Evolutionary conservation across 1,284 basidiomycete genomes (phyloP).

Genomic region (Austroboletus rostrupii): DNA sequence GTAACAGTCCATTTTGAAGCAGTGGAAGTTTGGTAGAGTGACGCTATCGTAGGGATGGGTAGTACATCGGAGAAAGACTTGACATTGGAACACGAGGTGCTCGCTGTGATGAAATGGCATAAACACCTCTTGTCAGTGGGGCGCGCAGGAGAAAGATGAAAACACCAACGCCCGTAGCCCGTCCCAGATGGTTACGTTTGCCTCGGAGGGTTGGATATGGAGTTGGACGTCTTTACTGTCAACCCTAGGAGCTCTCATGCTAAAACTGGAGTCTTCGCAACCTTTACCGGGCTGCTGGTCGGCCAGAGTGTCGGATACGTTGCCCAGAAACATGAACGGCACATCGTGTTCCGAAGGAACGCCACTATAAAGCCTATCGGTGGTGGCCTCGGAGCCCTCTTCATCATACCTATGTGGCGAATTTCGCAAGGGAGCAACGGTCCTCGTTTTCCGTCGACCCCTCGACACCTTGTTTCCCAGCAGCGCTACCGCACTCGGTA

Average conservation of each 20-base stretch:
- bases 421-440: conserved; percentile 1
- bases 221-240: conserved; percentile 15
- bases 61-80: conserved; percentile 22
- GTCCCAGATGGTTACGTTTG: conserved; percentile 27
- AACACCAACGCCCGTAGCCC: conserved; percentile 17
- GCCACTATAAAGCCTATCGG: conserved; percentile 3
- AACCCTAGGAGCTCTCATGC: neutral
- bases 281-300: neutral
- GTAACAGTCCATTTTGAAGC: conserved; percentile 22
- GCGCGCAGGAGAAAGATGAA: neutral
- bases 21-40: conserved; percentile 7
- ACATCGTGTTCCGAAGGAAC: conserved; percentile 2
- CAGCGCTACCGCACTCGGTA: no score
- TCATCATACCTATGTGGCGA: neutral
- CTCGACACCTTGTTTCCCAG: neutral
- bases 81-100: conserved; percentile 20
- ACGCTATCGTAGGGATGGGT: conserved; percentile 10
- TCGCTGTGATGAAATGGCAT: conserved; percentile 5
- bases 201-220: conserved; percentile 8
- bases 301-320: neutral
- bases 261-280: neutral
- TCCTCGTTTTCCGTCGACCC: neutral
- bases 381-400: neutral
- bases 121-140: neutral
- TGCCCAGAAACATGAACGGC: neutral